A percentile compares a stretch with the other conserved stretches of the same genome.
Evolutionary conservation across 768 basidiomycete species (phyloP).

Genomic region (Ramaria rubella): DNA sequence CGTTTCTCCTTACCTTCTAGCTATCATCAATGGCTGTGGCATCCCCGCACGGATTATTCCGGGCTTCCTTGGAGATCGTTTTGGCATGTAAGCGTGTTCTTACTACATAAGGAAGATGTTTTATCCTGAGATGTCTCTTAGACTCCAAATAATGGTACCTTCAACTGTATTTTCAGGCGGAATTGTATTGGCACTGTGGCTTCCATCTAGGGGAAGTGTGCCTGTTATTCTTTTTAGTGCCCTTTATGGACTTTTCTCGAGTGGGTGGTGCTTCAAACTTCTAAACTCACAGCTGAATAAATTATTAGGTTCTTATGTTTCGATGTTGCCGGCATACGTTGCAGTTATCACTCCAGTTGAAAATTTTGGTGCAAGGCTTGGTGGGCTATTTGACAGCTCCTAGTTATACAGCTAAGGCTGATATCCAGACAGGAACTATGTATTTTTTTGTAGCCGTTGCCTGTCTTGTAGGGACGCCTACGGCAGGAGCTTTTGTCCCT

Average conservation of each 20-base stretch:
- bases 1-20: constrained; percentile 40
- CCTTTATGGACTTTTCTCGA: constrained; percentile 27
- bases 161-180: constrained; percentile 20
- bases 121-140: constrained; percentile 8
- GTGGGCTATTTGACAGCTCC: constrained; percentile 13
- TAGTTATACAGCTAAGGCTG: not conserved
- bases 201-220: constrained; percentile 18
- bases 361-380: constrained; percentile 25
- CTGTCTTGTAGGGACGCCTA: constrained; percentile 27
- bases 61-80: constrained; percentile 53
- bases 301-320: constrained; percentile 23
- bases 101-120: not conserved
- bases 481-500: constrained; percentile 26
- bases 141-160: constrained; percentile 25
- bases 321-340: constrained; percentile 26
- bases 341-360: constrained; percentile 26
- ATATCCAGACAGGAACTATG: constrained; percentile 20
- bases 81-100: constrained; percentile 32
- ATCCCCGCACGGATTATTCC: constrained; percentile 60
- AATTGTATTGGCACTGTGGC: constrained; percentile 25
- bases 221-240: constrained; percentile 25
- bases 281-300: not conserved
- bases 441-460: constrained; percentile 26
- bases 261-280: constrained; percentile 13
- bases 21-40: constrained; percentile 64